Conservation (phyloP, 768 basidiomycete species). For the Russula emetica region DNA sequence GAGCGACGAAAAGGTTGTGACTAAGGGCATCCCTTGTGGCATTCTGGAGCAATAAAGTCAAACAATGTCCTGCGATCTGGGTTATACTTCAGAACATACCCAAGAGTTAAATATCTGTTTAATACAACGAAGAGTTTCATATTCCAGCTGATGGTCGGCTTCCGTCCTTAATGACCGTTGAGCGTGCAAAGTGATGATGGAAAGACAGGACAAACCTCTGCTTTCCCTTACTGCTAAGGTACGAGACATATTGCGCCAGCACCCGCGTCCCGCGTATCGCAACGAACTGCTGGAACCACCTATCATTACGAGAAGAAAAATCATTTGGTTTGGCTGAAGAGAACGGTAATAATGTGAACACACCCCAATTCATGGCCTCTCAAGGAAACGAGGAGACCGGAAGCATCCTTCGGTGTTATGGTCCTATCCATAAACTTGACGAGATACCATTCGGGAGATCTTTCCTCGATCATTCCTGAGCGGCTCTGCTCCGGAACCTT, state of each 20-base stretch:
- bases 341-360: slow-evolving; percentile 28
- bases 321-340: slow-evolving; percentile 4
- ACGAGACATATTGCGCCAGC: slow-evolving; percentile 70
- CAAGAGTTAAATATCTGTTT: slow-evolving; percentile 71
- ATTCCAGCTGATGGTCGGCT: slow-evolving; percentile 67
- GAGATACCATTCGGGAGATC: slow-evolving; percentile 91
- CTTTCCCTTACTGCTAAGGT: slow-evolving; percentile 64
- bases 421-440: slow-evolving; percentile 84
- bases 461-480: slow-evolving; percentile 49
- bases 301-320: slow-evolving; percentile 32
- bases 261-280: slow-evolving; percentile 78
- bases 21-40: slow-evolving; percentile 70
- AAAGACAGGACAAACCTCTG: slow-evolving; percentile 46
- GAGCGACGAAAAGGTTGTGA: slow-evolving; percentile 67
- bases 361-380: slow-evolving; percentile 80
- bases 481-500: slow-evolving; percentile 59
- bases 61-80: background rate
- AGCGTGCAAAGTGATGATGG: slow-evolving; percentile 4
- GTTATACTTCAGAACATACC: slow-evolving; percentile 38
- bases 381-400: slow-evolving; percentile 68
- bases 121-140: slow-evolving; percentile 85
- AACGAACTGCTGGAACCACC: slow-evolving; percentile 80
- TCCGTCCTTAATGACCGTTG: slow-evolving; percentile 44
- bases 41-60: slow-evolving; percentile 25
- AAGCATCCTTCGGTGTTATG: slow-evolving; percentile 76